Evolutionary conservation across 495 filamentous ascomycete species (phyloP).

Genomic region (Pyrenula massariospora): DNA sequence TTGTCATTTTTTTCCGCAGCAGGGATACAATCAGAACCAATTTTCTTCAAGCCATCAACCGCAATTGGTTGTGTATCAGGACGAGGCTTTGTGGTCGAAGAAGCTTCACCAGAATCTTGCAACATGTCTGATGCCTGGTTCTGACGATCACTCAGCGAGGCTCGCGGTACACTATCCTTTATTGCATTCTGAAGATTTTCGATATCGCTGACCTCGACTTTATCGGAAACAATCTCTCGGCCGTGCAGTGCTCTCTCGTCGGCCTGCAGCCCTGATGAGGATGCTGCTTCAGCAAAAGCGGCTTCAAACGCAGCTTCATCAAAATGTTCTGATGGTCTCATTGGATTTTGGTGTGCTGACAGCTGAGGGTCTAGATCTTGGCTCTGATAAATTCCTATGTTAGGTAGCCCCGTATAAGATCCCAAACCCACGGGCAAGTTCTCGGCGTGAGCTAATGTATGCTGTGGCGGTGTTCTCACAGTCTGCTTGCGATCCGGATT

Average conservation of each 20-base stretch:
- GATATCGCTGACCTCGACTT: not conserved
- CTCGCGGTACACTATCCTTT: not conserved
- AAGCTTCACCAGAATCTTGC: not conserved
- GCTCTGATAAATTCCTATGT: too few relatives aligned
- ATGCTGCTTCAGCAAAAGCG: conserved; percentile 42
- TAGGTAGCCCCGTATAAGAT: too few relatives aligned
- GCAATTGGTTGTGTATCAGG: not conserved
- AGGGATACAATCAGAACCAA: conserved; percentile 41
- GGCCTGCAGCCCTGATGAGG: not conserved
- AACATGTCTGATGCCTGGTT: not conserved
- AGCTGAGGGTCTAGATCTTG: too few relatives aligned
- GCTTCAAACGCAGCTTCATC: conserved; percentile 54
- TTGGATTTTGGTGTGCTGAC: conserved; percentile 13
- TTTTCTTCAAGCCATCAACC: conserved; percentile 3
- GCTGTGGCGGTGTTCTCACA: not conserved
- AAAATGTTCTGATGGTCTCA: conserved; percentile 21
- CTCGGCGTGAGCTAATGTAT: too few relatives aligned
- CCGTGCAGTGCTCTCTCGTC: not conserved
- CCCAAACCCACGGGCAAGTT: too few relatives aligned
- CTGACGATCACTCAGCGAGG: not conserved
- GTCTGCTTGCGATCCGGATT: not conserved
- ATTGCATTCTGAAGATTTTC: not conserved
- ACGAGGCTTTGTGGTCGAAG: too few relatives aligned
- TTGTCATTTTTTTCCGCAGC: conserved; percentile 17
- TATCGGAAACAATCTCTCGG: not conserved